Base-by-base conservation (phyloP, 257 asterid species). In the Solanum sitiens region DNA sequence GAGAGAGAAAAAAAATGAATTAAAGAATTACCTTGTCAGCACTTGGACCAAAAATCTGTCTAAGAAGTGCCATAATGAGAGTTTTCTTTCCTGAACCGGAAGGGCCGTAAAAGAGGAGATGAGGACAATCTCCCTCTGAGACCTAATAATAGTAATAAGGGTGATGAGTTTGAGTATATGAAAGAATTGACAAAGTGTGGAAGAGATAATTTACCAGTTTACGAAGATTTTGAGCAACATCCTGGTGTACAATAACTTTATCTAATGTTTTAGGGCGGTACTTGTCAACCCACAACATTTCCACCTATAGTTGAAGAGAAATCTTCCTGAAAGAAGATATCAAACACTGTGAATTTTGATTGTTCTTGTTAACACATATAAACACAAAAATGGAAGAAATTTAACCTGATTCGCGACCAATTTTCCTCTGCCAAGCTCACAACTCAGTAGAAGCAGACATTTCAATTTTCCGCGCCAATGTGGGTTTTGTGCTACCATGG, bases 271-370 rank as follows among this genome's bases (percentile, higher is more conserved):
- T 97, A 56, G 99, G 99, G 44, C 98, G 98, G 90, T 97, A 93
- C 88, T 95, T 95, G 91, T 97, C 98, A 50, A 97, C 99, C 99
- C 99, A 97, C 96, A 95, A 93, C 99, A 97, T 95, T 89, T 90
- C 89, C 77, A 14, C 59, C 5, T 37, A 40, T 40, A 40, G 44
- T 40, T 40, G 44, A 40, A 40, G 44, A 40, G 44, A 40, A 47
- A 47, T 14, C 20, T 20, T 47, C 56, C 83, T 75, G 56, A 23
- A n/a, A 75, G 8, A 8, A 14, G 39, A 37, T 37, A 37, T 37
- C 7, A 37, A 37, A 37, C 39, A 37, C 39, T 37, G 7, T 37
- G 39, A 37, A 37, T 37, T 6, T 37, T 2, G 56, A 13, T 13
- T 13, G 56, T 45, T 45, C 56, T 45, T 45, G 56, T 45, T 45